phyloP scores from a whole-genome alignment of 2,329 filamentous ascomycete species.

The Pseudogymnoascus pannorum region DNA sequence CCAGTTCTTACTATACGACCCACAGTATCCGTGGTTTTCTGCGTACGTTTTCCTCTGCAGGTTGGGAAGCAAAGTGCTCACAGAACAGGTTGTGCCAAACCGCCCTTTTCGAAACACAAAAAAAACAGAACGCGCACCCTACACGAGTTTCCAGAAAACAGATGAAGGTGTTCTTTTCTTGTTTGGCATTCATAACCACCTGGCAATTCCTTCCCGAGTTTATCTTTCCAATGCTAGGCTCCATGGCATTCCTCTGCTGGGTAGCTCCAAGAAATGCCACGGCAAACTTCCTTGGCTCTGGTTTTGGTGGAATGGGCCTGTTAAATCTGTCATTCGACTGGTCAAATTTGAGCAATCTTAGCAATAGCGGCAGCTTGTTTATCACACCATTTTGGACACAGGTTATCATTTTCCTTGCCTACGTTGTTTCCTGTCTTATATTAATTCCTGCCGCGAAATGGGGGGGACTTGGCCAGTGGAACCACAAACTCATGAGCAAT shows the following conservation, averaged over 20 bases:
- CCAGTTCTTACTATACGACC: conserved; percentile 51
- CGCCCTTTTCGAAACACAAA: conserved; percentile 51
- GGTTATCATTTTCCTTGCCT: conserved; percentile 47
- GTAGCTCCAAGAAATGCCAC: conserved; percentile 50
- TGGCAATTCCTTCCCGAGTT: conserved; percentile 59
- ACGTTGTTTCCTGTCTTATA: conserved; percentile 50
- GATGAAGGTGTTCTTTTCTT: conserved; percentile 49
- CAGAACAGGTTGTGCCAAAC: conserved; percentile 40
- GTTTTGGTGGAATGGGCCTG: conserved; percentile 55
- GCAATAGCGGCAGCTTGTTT: conserved; percentile 39
- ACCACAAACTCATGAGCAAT: conserved; percentile 52
- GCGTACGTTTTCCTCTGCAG: conserved; percentile 28
- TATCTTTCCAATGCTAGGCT: conserved; percentile 51
- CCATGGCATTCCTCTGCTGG: conserved; percentile 56
- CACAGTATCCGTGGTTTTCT: conserved; percentile 46
- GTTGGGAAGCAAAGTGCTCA: conserved; percentile 15
- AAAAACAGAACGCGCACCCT: conserved; percentile 43
- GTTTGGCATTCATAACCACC: conserved; percentile 43
- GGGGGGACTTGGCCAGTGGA: conserved; percentile 45
- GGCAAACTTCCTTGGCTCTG: conserved; percentile 54
- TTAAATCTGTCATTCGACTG: conserved; percentile 53
- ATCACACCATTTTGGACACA: conserved; percentile 54
- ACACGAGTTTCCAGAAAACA: conserved; percentile 43
- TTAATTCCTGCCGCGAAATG: conserved; percentile 52
- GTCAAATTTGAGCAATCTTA: conserved; percentile 48